Base-by-base conservation (phyloP, 2,329 filamentous ascomycete species). In the Penicillium brasilianum region DNA sequence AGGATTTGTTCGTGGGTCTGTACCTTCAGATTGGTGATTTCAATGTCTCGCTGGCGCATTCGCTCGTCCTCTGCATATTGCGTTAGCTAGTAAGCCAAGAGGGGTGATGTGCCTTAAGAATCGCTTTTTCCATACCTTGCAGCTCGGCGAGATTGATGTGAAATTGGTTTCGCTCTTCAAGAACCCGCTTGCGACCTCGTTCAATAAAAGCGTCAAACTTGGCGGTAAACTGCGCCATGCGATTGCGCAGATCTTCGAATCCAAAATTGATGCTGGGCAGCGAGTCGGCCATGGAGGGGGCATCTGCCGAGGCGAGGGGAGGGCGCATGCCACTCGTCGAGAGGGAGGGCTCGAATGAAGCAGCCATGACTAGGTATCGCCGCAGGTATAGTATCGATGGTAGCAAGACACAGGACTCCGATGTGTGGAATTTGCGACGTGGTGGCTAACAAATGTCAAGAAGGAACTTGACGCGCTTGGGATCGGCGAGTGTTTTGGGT, bases 181-280 rank as follows among this genome's bases (percentile, higher is more conserved):
- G 77, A 0, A 98, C 92, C 56, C 91, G 87, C 77, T 96, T 96
- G 53, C 94, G 86, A 0, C 93, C 93, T 66, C 91, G 88, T 73
- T 97, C 94, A 65, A 99, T 97, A 70, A 97, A 98, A 0, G 89
- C 88, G 74, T 99, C 95, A 71, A 99, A 99, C 69, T 88, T 90
- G 9, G 87, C 85, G 0, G 91, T 97, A 76, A 99, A 99, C 65
- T 91, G 92, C 57, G 89, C 86, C 95, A 99, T 98, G 78, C 93
- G 91, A 72, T 94, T 92, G 78, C 94, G 93, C 74, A 99, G 80
- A 69, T 97, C 92, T 71, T 98, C 93, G 77, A 98, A 98, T 60
- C 93, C 93, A 77, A 99, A 98, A 78, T 97, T 93, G 77, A 96
- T 91, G 75, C 85, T 91, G 37, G 95, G 95, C 9, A 99, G 87